These are phyloP conservation scores for Cornus kousa DNA, from an alignment of 148 eudicot species.

Conservation along the genomic window DNA sequence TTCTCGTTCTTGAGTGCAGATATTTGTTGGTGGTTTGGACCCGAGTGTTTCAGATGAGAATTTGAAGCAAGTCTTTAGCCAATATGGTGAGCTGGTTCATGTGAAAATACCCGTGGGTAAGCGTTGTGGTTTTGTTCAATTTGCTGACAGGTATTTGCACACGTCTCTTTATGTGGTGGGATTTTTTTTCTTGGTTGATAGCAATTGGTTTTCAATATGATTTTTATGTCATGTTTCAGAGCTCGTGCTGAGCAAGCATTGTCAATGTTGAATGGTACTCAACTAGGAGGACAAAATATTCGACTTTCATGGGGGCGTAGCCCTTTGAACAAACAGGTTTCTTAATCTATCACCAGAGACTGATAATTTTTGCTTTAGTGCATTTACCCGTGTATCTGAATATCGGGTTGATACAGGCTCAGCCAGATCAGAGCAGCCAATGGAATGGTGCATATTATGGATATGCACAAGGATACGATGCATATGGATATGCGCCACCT, in stretches of 20 bases:
- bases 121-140: slow-evolving; percentile 5
- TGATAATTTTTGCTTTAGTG: neutral
- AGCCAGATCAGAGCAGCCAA: slow-evolving; percentile 59
- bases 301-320: slow-evolving; percentile 98
- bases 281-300: slow-evolving; percentile 75
- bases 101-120: neutral
- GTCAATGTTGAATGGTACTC: slow-evolving; percentile 71
- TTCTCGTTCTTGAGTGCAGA: neutral
- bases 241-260: slow-evolving; percentile 86
- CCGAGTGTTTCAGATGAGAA: slow-evolving; percentile 6
- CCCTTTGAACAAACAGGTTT: slow-evolving; percentile 87
- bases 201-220: neutral
- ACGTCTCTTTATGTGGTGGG: neutral
- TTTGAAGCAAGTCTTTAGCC: slow-evolving; percentile 19
- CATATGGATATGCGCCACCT: slow-evolving; percentile 73
- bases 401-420: slow-evolving; percentile 33
- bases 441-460: slow-evolving; percentile 84
- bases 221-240: slow-evolving; percentile 27
- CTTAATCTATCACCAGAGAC: neutral
- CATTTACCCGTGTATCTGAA: slow-evolving; percentile 4
- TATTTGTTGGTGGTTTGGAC: slow-evolving; percentile 4
- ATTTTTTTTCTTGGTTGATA: neutral
- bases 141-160: slow-evolving; percentile 5
- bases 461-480: slow-evolving; percentile 77
- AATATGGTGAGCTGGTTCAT: slow-evolving; percentile 6